Evolutionary conservation across 139 green algal species (phyloP), one percentile per base, ranked within the genome.

Genomic region (Tetratostichococcus sp.): DNA sequence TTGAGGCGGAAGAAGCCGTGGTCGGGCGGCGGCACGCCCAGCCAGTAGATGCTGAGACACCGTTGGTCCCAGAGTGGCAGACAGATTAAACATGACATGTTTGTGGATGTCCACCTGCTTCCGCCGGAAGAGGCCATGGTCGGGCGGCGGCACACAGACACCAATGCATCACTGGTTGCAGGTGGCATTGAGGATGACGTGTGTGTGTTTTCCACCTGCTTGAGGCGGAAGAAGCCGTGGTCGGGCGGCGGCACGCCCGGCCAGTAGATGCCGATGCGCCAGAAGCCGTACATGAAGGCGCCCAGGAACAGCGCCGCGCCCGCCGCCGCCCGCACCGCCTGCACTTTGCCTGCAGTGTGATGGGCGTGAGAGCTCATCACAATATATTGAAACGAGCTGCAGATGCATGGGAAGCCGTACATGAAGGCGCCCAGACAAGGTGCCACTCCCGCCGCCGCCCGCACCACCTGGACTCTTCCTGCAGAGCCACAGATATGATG

Each of bases 321-420:
- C 8, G 71, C 31, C 4, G 71, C 39, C 26, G 86, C 83, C 4
- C 83, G 83, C 19, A 62, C 32, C 22, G 32, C n/a, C 30, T 69
- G 65, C 43, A 85, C 23, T 68, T 65, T 75, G 23, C 35, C 11
- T 28, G 65, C 30, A 66, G 8, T 17, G 58, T 30, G 25, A 6
- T n/a, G 58, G 4, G 25, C 58, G n/a, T n/a, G n/a, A n/a, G n/a
- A n/a, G n/a, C n/a, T n/a, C n/a, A n/a, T n/a, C n/a, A n/a, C n/a
- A n/a, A n/a, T n/a, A n/a, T n/a, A n/a, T n/a, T n/a, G n/a, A n/a
- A n/a, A n/a, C n/a, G n/a, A 86, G 33, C 42, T 73, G n/a, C 89
- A 89, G 71, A 93, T 42, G 6, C 75, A 77, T 90, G 90, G 95
- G 69, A 96, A 93, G 59, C 70, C 80, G 70, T 90, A 90, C 73